Percentiles rank a stretch among this genome's conserved stretches.
phyloP scores from a whole-genome alignment of 352 stramenopile species.

The Globisporangium acanthophoron region DNA sequence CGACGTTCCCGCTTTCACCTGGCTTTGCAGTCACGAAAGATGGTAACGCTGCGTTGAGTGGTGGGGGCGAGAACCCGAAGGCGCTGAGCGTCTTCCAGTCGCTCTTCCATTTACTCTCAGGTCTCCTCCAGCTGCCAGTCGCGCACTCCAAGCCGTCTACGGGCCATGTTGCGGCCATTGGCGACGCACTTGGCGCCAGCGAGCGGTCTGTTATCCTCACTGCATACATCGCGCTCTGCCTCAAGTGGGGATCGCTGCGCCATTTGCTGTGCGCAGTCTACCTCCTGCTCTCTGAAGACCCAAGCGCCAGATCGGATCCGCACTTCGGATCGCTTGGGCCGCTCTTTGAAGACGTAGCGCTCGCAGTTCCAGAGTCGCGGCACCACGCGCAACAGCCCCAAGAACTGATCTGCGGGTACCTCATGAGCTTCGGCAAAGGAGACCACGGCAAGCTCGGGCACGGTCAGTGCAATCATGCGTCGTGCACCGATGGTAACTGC shows the following conservation, averaged over 20 bases:
- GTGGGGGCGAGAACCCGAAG: neutral
- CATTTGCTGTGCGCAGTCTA: conserved; percentile 42
- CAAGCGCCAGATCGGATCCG: conserved; percentile 3
- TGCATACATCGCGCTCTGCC: conserved; percentile 53
- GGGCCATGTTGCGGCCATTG: neutral
- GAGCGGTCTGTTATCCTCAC: conserved; percentile 33
- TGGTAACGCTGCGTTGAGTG: neutral
- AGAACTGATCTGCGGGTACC: conserved; percentile 26
- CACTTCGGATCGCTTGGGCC: conserved; percentile 25
- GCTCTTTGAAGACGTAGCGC: conserved; percentile 37
- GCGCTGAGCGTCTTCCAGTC: conserved; percentile 49
- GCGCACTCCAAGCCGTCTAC: neutral
- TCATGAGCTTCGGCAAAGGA: conserved; percentile 85
- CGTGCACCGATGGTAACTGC: conserved; percentile 70
- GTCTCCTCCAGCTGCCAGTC: conserved; percentile 22
- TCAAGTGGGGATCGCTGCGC: conserved; percentile 61
- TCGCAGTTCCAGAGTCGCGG: conserved; percentile 20
- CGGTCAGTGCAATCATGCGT: conserved; percentile 56
- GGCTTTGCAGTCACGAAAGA: conserved; percentile 23
- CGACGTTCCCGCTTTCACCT: conserved; percentile 46
- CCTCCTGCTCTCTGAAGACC: conserved; percentile 30
- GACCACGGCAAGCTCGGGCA: conserved; percentile 82
- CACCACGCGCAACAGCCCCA: conserved; percentile 21
- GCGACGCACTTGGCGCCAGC: conserved; percentile 7
- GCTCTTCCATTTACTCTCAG: conserved; percentile 37